Evolutionary conservation across 2,329 filamentous ascomycete genomes (phyloP).

Genomic region (Trichothecium roseum): DNA sequence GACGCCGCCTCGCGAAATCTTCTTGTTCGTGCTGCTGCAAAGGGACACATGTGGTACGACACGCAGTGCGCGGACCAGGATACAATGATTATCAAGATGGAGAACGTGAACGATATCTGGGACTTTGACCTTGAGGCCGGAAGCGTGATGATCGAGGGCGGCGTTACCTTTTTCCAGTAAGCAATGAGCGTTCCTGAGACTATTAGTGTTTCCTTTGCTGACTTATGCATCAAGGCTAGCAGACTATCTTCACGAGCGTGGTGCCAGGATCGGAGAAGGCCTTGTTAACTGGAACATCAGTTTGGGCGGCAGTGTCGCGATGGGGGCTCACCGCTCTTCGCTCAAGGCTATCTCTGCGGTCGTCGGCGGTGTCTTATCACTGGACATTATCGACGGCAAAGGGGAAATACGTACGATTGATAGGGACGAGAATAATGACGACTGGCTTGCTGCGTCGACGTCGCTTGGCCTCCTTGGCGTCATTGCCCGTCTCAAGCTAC

Average conservation of each 20-base stretch:
- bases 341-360: conserved; percentile 38
- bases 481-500: conserved; percentile 36
- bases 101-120: conserved; percentile 30
- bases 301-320: conserved; percentile 37
- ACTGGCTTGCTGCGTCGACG: conserved; percentile 41
- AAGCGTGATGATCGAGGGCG: conserved; percentile 36
- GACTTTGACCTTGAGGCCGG: conserved; percentile 31
- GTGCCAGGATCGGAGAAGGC: conserved; percentile 36
- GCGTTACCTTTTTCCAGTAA: conserved; percentile 38
- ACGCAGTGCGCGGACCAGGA: conserved; percentile 39
- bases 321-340: conserved; percentile 39
- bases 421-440: conserved; percentile 29
- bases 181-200: too few relatives aligned
- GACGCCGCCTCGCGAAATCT: conserved; percentile 25
- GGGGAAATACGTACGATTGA: conserved; percentile 31
- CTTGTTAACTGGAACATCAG: conserved; percentile 45
- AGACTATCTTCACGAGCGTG: conserved; percentile 34
- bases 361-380: conserved; percentile 33
- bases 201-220: neutral
- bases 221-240: conserved; percentile 19
- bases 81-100: conserved; percentile 37
- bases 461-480: conserved; percentile 37
- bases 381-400: conserved; percentile 38
- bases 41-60: conserved; percentile 43
- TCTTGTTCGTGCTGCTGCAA: conserved; percentile 34